Percentiles rank a stretch among this genome's conserved stretches.
These are phyloP conservation scores for Selaginella tamariscina DNA, from an alignment of 75 land plant genomes.

Conservation along the genomic window DNA sequence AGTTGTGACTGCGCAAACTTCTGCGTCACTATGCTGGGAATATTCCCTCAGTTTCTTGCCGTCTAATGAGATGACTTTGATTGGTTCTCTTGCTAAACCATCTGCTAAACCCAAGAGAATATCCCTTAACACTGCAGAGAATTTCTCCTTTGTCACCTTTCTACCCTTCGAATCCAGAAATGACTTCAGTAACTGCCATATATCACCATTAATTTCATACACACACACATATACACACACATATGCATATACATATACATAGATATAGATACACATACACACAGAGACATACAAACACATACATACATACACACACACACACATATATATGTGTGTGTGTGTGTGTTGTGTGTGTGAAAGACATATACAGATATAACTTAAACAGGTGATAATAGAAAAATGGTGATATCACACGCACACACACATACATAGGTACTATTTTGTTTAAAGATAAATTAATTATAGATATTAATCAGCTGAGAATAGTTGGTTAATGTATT, in stretches of 20 bases:
- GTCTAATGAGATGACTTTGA: slow-evolving; percentile 48
- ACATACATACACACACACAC: no score
- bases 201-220: not conserved
- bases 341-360: no score
- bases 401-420: no score
- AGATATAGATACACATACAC: slow-evolving; percentile 2
- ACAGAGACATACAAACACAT: no score
- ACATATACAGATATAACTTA: no score
- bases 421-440: no score
- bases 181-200: not conserved
- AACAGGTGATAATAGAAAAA: no score
- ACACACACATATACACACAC: not conserved
- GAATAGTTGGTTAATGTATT: no score
- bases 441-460: no score
- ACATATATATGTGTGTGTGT: no score
- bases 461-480: no score
- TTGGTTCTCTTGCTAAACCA: slow-evolving; percentile 75
- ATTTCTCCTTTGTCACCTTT: slow-evolving; percentile 51
- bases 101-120: slow-evolving; percentile 75
- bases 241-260: not conserved
- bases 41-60: slow-evolving; percentile 39
- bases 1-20: not conserved
- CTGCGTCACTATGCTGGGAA: not conserved
- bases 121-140: slow-evolving; percentile 49
- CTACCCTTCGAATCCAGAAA: slow-evolving; percentile 35